These are phyloP conservation scores for Tuber calosporum DNA, from an alignment of 495 filamentous ascomycete species.

Conservation along the genomic window DNA sequence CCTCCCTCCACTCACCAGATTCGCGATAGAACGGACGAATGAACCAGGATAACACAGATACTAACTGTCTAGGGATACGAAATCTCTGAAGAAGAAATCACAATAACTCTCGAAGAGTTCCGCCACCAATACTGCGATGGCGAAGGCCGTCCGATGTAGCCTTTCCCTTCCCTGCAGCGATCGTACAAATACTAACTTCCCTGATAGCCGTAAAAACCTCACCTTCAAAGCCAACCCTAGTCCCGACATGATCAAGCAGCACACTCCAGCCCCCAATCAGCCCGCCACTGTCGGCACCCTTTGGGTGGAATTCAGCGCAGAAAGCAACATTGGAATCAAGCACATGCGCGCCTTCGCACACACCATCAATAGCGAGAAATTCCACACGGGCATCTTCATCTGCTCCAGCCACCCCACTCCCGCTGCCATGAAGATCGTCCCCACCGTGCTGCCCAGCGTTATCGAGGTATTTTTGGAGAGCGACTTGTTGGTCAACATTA, in stretches of 20 bases:
- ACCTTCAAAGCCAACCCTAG: constrained; percentile 77
- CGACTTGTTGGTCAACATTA: constrained; percentile 96
- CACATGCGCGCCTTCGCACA: constrained; percentile 85
- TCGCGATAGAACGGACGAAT: neutral
- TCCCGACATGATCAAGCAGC: constrained; percentile 73
- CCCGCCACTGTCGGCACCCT: constrained; percentile 71
- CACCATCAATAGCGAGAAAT: constrained; percentile 65
- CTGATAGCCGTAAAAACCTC: constrained; percentile 66
- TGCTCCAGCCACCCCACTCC: constrained; percentile 72
- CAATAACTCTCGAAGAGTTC: constrained; percentile 73
- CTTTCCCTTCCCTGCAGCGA: constrained; percentile 1
- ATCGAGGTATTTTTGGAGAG: constrained; percentile 94
- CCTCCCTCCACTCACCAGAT: neutral
- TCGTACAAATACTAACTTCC: neutral
- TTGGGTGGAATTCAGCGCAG: constrained; percentile 84
- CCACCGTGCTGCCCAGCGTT: constrained; percentile 59
- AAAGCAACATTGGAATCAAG: constrained; percentile 72
- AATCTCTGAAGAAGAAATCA: constrained; percentile 78
- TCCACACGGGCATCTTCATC: constrained; percentile 81
- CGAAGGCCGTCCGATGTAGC: constrained; percentile 52
- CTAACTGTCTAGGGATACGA: constrained; percentile 69
- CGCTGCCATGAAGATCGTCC: constrained; percentile 75
- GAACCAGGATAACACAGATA: constrained; percentile 8
- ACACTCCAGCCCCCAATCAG: constrained; percentile 59
- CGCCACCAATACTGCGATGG: constrained; percentile 55